Conservation (phyloP, 2,329 filamentous ascomycete genomes). For the Alternaria gaisen region DNA sequence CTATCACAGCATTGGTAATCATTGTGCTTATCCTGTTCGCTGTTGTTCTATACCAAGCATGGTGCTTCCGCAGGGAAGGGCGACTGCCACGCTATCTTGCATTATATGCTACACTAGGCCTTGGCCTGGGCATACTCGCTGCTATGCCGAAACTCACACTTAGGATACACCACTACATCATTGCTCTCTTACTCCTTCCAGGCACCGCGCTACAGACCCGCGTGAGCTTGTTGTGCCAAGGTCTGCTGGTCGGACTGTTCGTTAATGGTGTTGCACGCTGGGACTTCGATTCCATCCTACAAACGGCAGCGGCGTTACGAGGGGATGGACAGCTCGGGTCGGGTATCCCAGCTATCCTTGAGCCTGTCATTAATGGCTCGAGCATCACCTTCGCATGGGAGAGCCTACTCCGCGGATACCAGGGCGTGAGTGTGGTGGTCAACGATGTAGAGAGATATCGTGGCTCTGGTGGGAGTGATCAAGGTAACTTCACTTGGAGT, state of each 20-base stretch:
- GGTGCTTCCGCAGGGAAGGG: conserved; percentile 46
- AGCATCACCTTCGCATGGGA: conserved; percentile 56
- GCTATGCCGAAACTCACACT: conserved; percentile 82
- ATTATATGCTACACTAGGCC: conserved; percentile 78
- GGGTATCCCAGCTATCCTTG: conserved; percentile 60
- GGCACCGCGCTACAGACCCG: conserved; percentile 90
- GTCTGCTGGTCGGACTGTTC: conserved; percentile 87
- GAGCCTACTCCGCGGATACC: conserved; percentile 60
- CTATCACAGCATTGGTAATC: conserved; percentile 45
- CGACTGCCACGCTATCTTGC: conserved; percentile 75
- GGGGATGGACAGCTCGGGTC: conserved; percentile 63
- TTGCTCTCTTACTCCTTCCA: conserved; percentile 86
- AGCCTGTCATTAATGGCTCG: conserved; percentile 55
- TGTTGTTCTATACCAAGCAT: conserved; percentile 44
- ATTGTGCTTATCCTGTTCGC: conserved; percentile 41
- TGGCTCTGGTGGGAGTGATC: conserved; percentile 68
- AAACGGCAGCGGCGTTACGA: conserved; percentile 77
- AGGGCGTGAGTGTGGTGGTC: conserved; percentile 82
- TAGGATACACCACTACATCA: conserved; percentile 91
- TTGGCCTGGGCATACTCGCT: conserved; percentile 77
- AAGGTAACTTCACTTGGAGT: conserved; percentile 66
- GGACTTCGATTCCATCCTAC: conserved; percentile 88
- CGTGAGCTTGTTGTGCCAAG: conserved; percentile 86
- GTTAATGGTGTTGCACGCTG: conserved; percentile 93
- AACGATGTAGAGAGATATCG: conserved; percentile 86